These are phyloP conservation scores for Primulina tabacum DNA, from an alignment of 257 asterid genomes.

Conservation along the genomic window DNA sequence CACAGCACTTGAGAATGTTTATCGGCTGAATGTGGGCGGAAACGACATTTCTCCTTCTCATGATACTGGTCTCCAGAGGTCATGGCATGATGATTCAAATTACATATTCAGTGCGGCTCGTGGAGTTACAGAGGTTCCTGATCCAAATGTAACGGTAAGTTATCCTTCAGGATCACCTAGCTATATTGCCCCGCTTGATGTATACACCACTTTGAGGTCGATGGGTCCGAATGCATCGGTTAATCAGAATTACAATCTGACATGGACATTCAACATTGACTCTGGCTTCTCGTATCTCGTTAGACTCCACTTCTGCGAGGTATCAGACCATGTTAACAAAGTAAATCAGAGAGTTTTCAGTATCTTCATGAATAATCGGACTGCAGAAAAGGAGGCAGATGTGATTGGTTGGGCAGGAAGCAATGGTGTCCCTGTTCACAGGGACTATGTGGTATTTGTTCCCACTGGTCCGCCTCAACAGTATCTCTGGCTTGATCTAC, in stretches of 20 bases:
- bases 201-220: conserved; percentile 41
- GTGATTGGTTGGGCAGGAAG: conserved; percentile 45
- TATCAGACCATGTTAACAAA: conserved; percentile 32
- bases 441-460: conserved; percentile 27
- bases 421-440: conserved; percentile 26
- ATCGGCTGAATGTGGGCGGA: conserved; percentile 27
- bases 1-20: conserved; percentile 25
- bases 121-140: conserved; percentile 41
- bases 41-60: conserved; percentile 19
- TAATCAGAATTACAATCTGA: conserved; percentile 41
- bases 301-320: conserved; percentile 60
- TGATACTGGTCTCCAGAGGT: conserved; percentile 43
- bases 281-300: conserved; percentile 52
- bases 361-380: conserved; percentile 45
- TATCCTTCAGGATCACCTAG: conserved; percentile 37
- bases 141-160: conserved; percentile 27
- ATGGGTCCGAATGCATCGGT: conserved; percentile 48
- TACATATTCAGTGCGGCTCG: conserved; percentile 38
- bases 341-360: conserved; percentile 43
- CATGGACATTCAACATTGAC: conserved; percentile 44
- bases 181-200: conserved; percentile 51
- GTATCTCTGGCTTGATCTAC: conserved; percentile 29
- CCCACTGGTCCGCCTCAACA: conserved; percentile 28
- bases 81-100: conserved; percentile 43
- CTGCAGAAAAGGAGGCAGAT: conserved; percentile 44